phyloP scores from a whole-genome alignment of 768 basidiomycete species.

The Trametes gibbosa region DNA sequence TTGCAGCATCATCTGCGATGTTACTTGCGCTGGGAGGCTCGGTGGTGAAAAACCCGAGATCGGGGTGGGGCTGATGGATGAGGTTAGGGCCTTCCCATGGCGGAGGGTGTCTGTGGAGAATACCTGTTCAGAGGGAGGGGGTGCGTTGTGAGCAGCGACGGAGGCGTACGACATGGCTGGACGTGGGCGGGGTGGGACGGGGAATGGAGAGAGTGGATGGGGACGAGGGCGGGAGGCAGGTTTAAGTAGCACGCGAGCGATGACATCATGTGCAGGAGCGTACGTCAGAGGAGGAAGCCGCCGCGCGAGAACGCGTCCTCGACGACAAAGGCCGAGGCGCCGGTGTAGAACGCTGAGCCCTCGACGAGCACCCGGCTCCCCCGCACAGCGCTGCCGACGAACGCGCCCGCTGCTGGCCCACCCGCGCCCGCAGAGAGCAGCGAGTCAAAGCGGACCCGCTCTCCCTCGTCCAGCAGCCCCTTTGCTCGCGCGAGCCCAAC shows the following conservation, averaged over 20 bases:
- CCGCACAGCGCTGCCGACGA: slow-evolving; percentile 5
- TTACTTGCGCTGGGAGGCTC: slow-evolving; percentile 37
- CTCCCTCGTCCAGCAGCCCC: slow-evolving; percentile 27
- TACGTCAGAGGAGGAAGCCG: slow-evolving; percentile 23
- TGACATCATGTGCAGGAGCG: slow-evolving; percentile 21
- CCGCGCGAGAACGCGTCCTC: slow-evolving; percentile 16
- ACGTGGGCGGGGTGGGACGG: neutral
- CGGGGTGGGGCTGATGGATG: slow-evolving; percentile 53
- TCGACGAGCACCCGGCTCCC: slow-evolving; percentile 28
- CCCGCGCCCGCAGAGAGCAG: slow-evolving; percentile 28
- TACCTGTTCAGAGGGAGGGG: slow-evolving; percentile 46
- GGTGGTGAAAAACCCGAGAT: slow-evolving; percentile 54
- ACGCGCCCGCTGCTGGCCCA: slow-evolving; percentile 17
- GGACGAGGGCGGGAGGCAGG: neutral
- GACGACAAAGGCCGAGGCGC: slow-evolving; percentile 24
- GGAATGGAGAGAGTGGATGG: neutral
- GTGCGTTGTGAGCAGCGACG: slow-evolving; percentile 58
- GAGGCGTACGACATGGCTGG: slow-evolving; percentile 69
- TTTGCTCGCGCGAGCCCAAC: slow-evolving; percentile 37
- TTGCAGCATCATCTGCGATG: slow-evolving; percentile 46
- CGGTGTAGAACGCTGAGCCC: slow-evolving; percentile 34
- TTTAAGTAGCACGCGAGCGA: slow-evolving; percentile 19
- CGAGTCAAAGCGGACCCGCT: slow-evolving; percentile 35
- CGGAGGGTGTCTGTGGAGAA: neutral
- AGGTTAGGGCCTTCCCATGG: slow-evolving; percentile 13